phyloP scores from a whole-genome alignment of 2,329 filamentous ascomycete species.

The Clarireedia paspali region DNA sequence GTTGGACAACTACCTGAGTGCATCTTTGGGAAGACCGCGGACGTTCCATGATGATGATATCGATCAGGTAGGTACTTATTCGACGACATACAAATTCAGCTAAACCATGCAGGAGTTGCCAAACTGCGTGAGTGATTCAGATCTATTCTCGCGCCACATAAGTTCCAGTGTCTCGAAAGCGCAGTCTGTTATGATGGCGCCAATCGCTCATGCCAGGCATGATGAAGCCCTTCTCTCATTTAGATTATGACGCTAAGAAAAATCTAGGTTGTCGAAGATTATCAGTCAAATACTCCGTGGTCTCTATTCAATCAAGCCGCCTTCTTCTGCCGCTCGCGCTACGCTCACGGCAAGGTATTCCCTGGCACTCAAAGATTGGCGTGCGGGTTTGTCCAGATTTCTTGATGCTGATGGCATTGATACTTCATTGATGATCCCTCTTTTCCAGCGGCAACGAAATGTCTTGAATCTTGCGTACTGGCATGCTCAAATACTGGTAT shows the following conservation, averaged over 20 bases:
- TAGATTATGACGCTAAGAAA: neutral
- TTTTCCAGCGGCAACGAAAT: constrained; percentile 38
- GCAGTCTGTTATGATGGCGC: constrained; percentile 37
- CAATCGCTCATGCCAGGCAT: constrained; percentile 37
- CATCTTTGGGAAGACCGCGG: constrained; percentile 51
- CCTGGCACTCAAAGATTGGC: constrained; percentile 37
- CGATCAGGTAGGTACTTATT: constrained; percentile 36
- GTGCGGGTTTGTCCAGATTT: constrained; percentile 37
- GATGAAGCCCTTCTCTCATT: neutral
- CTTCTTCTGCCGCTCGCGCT: constrained; percentile 25
- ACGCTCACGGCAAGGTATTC: constrained; percentile 36
- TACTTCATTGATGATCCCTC: constrained; percentile 36
- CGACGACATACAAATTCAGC: neutral
- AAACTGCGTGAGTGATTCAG: constrained; percentile 43
- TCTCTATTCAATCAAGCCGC: constrained; percentile 34
- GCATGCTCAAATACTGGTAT: constrained; percentile 30
- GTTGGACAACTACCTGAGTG: constrained; percentile 56
- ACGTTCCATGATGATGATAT: constrained; percentile 59
- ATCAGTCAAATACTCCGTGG: constrained; percentile 37
- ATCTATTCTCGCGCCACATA: constrained; percentile 32
- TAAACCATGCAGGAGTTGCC: constrained; percentile 38
- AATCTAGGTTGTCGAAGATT: constrained; percentile 34
- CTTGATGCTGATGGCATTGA: constrained; percentile 36
- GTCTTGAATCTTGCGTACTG: constrained; percentile 31
- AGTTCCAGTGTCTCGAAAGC: constrained; percentile 17